A percentile compares a stretch with the other conserved stretches of the same genome.
Evolutionary conservation across 768 basidiomycete species (phyloP).

Genomic region (Crepidotus variabilis): DNA sequence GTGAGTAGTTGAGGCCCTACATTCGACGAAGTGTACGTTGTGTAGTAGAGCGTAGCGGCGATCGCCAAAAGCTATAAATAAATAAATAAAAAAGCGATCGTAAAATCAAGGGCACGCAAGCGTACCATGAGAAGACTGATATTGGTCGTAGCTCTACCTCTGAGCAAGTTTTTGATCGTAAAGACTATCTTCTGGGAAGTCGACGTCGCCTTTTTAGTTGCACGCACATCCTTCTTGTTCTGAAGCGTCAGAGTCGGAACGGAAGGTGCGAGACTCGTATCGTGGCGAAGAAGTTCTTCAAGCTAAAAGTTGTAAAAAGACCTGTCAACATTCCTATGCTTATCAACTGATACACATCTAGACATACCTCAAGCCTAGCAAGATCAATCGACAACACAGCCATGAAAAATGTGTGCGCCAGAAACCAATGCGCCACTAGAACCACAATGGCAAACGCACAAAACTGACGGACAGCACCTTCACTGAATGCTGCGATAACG

Average conservation of each 20-base stretch:
- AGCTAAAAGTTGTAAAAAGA: slow-evolving; percentile 46
- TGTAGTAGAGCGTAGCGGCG: slow-evolving; percentile 70
- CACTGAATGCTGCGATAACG: slow-evolving; percentile 67
- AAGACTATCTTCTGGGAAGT: slow-evolving; percentile 40
- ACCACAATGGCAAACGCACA: slow-evolving; percentile 93
- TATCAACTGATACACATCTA: not conserved
- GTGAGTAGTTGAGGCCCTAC: slow-evolving; percentile 22
- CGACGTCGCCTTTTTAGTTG: slow-evolving; percentile 37
- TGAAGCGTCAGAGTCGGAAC: slow-evolving; percentile 32
- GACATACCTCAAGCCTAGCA: slow-evolving; percentile 78
- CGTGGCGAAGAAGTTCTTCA: slow-evolving; percentile 80
- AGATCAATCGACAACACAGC: slow-evolving; percentile 95
- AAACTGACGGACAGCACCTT: slow-evolving; percentile 86
- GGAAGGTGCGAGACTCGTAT: slow-evolving; percentile 41
- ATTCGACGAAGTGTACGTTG: slow-evolving; percentile 51
- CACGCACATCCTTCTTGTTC: slow-evolving; percentile 19
- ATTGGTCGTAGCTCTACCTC: slow-evolving; percentile 70
- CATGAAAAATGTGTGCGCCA: slow-evolving; percentile 94
- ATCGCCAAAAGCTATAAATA: slow-evolving; percentile 65
- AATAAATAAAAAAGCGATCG: slow-evolving; percentile 4
- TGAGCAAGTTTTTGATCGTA: slow-evolving; percentile 44
- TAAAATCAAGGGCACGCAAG: slow-evolving; percentile 7
- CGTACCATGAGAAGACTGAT: slow-evolving; percentile 76
- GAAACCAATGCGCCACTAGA: slow-evolving; percentile 94
- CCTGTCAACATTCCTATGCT: slow-evolving; percentile 10